Evolutionary conservation across 2,329 filamentous ascomycete species (phyloP), one percentile per base, ranked within the genome.

Genomic region (Metarhizium album): DNA sequence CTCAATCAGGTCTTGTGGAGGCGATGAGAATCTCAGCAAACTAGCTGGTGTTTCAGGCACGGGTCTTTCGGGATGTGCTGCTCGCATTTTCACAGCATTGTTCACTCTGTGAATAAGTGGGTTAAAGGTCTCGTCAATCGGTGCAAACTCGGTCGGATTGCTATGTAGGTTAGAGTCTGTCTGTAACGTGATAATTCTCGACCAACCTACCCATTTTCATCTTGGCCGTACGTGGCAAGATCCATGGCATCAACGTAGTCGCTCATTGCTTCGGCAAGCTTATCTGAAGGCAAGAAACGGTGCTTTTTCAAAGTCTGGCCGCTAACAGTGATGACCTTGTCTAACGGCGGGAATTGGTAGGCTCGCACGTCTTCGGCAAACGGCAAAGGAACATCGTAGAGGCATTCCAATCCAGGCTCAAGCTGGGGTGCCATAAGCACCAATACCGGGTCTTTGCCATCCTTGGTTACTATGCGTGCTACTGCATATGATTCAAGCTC

Each of bases 221-320:
- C 85, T 45, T 74, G 77, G 9, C 76, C 84, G 60, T 84, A 82
- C 0, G 67, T 74, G 1, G 84, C 85, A 2, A 98, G 72, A 60
- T 96, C 90, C 91, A 98, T 95, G 7, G 80, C 82, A 64, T 97
- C 89, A 7, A 98, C 89, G 58, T 91, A 97, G 55, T 88, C 82
- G 64, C 83, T 85, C 90, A 98, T 97, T 1, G 89, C 85, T 46
- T 84, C 71, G 49, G 80, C 76, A 23, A 98, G 74, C 31, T 87
- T 80, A 2, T 86, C 76, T 9, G 74, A 83, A 0, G 93, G 93
- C 2, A 98, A 73, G 53, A 94, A 83, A 35, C 88, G 84, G 57
- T 98, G 90, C 59, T 91, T 83, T 11, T 80, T 87, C 46, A 96
- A 72, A 8, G 79, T 77, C 56, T 87, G 86, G 1, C 91, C 91